Percentiles rank a stretch among this genome's conserved stretches.
phyloP scores from a whole-genome alignment of 2,329 filamentous ascomycete species.

The Alternaria ethzedia region DNA sequence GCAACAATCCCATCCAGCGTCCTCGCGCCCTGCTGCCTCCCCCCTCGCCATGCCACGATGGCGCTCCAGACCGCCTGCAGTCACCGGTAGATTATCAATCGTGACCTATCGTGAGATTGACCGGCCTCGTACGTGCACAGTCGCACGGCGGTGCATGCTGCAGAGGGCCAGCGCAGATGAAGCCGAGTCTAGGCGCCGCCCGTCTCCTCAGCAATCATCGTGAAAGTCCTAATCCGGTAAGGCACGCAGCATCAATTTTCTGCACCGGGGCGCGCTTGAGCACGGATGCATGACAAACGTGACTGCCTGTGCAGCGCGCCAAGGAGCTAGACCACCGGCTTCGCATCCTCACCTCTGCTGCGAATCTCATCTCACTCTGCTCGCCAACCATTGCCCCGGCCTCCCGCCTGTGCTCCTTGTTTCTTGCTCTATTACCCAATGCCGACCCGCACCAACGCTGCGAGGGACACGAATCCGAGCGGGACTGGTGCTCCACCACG shows the following conservation, averaged over 20 bases:
- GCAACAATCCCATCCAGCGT: background rate
- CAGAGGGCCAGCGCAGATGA: constrained; percentile 19
- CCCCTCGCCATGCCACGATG: background rate
- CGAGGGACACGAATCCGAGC: constrained; percentile 38
- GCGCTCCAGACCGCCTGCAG: constrained; percentile 12
- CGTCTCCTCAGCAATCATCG: constrained; percentile 33
- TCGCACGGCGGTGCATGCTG: constrained; percentile 14
- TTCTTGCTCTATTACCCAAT: constrained; percentile 36
- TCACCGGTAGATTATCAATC: constrained; percentile 14
- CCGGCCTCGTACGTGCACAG: constrained; percentile 17
- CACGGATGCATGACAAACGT: constrained; percentile 27
- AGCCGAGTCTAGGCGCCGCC: constrained; percentile 33
- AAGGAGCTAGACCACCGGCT: constrained; percentile 22
- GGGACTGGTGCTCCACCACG: constrained; percentile 29
- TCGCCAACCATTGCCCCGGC: constrained; percentile 28
- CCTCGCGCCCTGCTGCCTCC: background rate
- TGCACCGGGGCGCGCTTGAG: constrained; percentile 25
- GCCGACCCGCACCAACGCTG: constrained; percentile 36
- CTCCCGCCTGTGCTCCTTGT: constrained; percentile 27
- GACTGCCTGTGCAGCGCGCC: constrained; percentile 26
- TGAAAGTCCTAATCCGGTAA: constrained; percentile 43
- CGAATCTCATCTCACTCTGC: constrained; percentile 22
- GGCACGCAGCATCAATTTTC: constrained; percentile 36
- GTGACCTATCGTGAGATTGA: constrained; percentile 19
- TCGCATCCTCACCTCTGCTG: constrained; percentile 30